phyloP scores from a whole-genome alignment of 495 filamentous ascomycete genomes.

The Lasiosphaeria ovina region DNA sequence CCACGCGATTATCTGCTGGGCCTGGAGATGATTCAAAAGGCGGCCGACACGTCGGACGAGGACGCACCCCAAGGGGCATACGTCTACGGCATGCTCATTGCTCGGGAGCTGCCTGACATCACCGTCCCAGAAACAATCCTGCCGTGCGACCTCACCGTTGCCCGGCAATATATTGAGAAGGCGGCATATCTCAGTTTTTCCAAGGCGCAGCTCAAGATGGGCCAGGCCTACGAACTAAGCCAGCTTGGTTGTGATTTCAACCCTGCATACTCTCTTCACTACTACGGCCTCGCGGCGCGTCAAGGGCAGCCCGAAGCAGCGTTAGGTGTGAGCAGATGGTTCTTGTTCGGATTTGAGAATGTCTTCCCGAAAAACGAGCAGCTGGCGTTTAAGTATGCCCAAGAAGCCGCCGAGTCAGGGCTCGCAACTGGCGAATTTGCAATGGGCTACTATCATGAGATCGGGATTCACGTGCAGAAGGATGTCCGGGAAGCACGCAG shows the following conservation, averaged over 20 bases:
- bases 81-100: slow-evolving; percentile 93
- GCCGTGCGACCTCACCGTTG: slow-evolving; percentile 68
- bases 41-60: slow-evolving; percentile 88
- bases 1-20: slow-evolving; percentile 75
- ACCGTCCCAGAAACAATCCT: slow-evolving; percentile 68
- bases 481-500: slow-evolving; percentile 78
- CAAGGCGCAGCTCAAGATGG: slow-evolving; percentile 98
- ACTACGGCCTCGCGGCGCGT: slow-evolving; percentile 87
- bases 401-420: slow-evolving; percentile 74
- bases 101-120: slow-evolving; percentile 85
- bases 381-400: slow-evolving; percentile 85
- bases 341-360: slow-evolving; percentile 88
- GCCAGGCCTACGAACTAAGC: slow-evolving; percentile 90
- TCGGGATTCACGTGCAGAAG: slow-evolving; percentile 81
- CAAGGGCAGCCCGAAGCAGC: slow-evolving; percentile 89
- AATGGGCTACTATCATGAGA: slow-evolving; percentile 96
- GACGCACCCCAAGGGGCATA: slow-evolving; percentile 97
- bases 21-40: slow-evolving; percentile 74
- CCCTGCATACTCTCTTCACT: slow-evolving; percentile 86
- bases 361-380: slow-evolving; percentile 94
- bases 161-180: slow-evolving; percentile 90
- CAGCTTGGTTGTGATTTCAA: slow-evolving; percentile 93
- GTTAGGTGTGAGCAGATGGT: slow-evolving; percentile 98
- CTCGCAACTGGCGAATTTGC: slow-evolving; percentile 93
- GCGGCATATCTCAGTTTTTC: slow-evolving; percentile 95